Conservation (phyloP, 495 filamentous ascomycete species). For the Durotheca rogersii region DNA sequence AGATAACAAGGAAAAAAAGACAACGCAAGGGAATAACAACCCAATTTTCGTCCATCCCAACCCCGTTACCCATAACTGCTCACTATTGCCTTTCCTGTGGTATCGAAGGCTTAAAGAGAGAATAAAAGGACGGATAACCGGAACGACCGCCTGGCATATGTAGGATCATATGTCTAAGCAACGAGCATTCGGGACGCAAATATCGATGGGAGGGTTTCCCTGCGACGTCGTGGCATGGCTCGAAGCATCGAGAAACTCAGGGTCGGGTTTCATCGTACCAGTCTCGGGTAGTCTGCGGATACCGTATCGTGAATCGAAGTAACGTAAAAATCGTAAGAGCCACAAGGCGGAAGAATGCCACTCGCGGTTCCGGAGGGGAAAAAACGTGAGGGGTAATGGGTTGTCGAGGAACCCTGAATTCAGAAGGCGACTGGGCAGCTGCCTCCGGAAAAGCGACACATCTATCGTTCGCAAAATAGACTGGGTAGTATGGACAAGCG, state of each 20-base stretch:
- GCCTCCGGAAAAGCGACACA: slow-evolving; percentile 3
- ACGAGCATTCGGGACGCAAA: too few relatives aligned
- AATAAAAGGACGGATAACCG: too few relatives aligned
- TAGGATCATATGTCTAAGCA: too few relatives aligned
- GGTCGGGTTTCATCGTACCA: slow-evolving; percentile 6
- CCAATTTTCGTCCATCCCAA: slow-evolving; percentile 23
- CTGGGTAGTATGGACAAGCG: slow-evolving; percentile 18
- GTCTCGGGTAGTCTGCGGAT: slow-evolving; percentile 7
- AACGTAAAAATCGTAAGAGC: slow-evolving; percentile 29
- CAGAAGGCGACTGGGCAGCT: neutral
- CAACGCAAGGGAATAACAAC: slow-evolving; percentile 11
- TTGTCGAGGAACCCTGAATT: neutral
- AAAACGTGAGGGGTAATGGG: too few relatives aligned
- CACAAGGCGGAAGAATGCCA: slow-evolving; percentile 11
- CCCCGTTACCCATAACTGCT: slow-evolving; percentile 11
- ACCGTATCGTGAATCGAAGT: slow-evolving; percentile 27
- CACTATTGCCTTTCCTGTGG: slow-evolving; percentile 13
- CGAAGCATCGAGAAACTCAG: too few relatives aligned
- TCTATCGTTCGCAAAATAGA: slow-evolving; percentile 16
- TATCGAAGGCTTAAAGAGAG: slow-evolving; percentile 13
- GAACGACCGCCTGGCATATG: too few relatives aligned
- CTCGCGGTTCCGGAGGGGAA: neutral
- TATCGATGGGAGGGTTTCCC: too few relatives aligned
- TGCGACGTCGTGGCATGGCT: too few relatives aligned
- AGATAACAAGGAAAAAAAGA: too few relatives aligned